A percentile compares a stretch with the other conserved stretches of the same genome.
Evolutionary conservation across 1,139 yeast genomes (phyloP).

Genomic region (Martiniozyma asiatica): DNA sequence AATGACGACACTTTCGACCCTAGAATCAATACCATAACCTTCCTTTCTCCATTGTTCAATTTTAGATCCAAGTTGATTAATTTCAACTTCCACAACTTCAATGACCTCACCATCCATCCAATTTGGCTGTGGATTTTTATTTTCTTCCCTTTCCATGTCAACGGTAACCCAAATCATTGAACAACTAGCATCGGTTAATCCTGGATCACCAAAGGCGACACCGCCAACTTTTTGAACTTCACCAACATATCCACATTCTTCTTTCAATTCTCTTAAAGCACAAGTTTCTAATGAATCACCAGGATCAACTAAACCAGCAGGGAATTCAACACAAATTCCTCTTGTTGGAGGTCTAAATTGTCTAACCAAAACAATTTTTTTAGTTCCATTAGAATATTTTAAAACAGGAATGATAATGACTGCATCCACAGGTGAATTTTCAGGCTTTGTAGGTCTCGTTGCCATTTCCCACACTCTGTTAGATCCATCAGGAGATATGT

Average conservation of each 20-base stretch:
- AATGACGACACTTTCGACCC: conserved; percentile 75
- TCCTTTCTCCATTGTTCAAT: conserved; percentile 39
- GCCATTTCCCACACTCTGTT: conserved; percentile 85
- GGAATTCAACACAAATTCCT: conserved; percentile 82
- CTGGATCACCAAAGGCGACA: conserved; percentile 76
- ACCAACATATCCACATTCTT: conserved; percentile 87
- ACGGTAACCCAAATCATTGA: conserved; percentile 69
- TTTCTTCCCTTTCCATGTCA: conserved; percentile 55
- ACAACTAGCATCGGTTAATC: conserved; percentile 84
- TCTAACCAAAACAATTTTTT: conserved; percentile 61
- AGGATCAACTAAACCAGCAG: conserved; percentile 90
- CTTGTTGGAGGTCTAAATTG: conserved; percentile 89
- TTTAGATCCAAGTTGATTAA: conserved; percentile 42
- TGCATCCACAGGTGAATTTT: conserved; percentile 62
- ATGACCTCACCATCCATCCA: conserved; percentile 86
- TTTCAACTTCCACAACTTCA: conserved; percentile 64
- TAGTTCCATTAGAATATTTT: conserved; percentile 23
- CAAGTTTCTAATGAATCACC: conserved; percentile 66
- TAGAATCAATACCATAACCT: conserved; percentile 75
- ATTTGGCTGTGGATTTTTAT: conserved; percentile 55
- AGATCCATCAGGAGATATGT: conserved; percentile 56
- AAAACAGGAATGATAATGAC: conserved; percentile 77
- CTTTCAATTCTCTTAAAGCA: conserved; percentile 76
- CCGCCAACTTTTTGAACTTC: conserved; percentile 36
- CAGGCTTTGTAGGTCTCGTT: conserved; percentile 65